These are phyloP conservation scores for Grigorovia transvaalensis DNA, from an alignment of 805 yeast genomes.

Conservation along the genomic window DNA sequence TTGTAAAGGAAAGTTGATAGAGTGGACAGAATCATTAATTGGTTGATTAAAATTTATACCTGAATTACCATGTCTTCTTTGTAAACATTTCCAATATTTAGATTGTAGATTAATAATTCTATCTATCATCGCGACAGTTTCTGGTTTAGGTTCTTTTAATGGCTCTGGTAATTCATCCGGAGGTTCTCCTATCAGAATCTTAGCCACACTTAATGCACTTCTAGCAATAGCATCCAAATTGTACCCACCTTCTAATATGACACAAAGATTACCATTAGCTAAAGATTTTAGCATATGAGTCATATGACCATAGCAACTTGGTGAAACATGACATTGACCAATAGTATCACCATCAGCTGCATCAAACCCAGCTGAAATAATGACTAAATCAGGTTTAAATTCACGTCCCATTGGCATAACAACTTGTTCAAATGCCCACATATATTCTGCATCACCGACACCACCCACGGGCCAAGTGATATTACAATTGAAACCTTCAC, in stretches of 20 bases:
- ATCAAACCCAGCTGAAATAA: slow-evolving; percentile 92
- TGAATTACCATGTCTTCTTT: slow-evolving; percentile 46
- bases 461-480: slow-evolving; percentile 92
- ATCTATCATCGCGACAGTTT: slow-evolving; percentile 70
- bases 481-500: slow-evolving; percentile 80
- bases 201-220: slow-evolving; percentile 86
- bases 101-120: slow-evolving; percentile 75
- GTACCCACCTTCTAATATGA: slow-evolving; percentile 93
- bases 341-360: slow-evolving; percentile 98
- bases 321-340: slow-evolving; percentile 93
- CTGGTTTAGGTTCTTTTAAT: slow-evolving; percentile 49
- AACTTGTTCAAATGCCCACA: slow-evolving; percentile 79
- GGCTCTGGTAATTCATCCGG: slow-evolving; percentile 63
- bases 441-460: slow-evolving; percentile 90
- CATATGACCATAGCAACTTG: slow-evolving; percentile 95
- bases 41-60: slow-evolving; percentile 31
- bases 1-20: slow-evolving; percentile 43
- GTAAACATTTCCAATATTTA: slow-evolving; percentile 76
- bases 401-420: slow-evolving; percentile 84
- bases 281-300: slow-evolving; percentile 80
- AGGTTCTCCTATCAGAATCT: slow-evolving; percentile 87
- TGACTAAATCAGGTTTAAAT: slow-evolving; percentile 85
- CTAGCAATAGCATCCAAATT: slow-evolving; percentile 82
- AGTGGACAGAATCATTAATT: slow-evolving; percentile 19
- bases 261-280: slow-evolving; percentile 82